These are phyloP conservation scores for Cenchrus fungigraminus DNA, from an alignment of 176 grass and related monocot genomes.

Conservation along the genomic window DNA sequence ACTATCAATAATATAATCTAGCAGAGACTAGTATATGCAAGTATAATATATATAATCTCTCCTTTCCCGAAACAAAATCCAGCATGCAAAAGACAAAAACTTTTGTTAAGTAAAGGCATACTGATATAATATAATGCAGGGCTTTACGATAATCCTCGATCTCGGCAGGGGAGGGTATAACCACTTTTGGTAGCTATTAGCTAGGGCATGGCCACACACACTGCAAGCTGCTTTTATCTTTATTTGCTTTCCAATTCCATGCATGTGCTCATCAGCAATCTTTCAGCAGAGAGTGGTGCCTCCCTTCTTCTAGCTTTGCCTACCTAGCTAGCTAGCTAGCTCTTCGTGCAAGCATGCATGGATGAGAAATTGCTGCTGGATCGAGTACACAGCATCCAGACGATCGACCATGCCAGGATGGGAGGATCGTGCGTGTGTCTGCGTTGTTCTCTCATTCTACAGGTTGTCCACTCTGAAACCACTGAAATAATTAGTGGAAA, in stretches of 20 bases:
- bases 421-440: neutral
- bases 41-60: neutral
- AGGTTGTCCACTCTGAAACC: neutral
- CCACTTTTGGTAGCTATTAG: neutral
- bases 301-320: constrained; percentile 9
- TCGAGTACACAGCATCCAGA: neutral
- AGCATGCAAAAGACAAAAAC: constrained; percentile 24
- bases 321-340: neutral
- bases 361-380: neutral
- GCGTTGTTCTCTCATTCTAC: no score
- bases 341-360: neutral
- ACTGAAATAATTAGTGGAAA: neutral
- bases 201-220: neutral
- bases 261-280: no score
- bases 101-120: constrained; percentile 12
- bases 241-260: neutral
- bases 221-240: neutral
- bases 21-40: no score
- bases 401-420: neutral
- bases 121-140: neutral
- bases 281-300: neutral
- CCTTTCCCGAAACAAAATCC: neutral
- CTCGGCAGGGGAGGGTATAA: neutral
- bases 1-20: neutral
- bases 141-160: neutral